These are phyloP conservation scores for Scheffersomyces amazonensis DNA, from an alignment of 805 yeast genomes.

Conservation along the genomic window DNA sequence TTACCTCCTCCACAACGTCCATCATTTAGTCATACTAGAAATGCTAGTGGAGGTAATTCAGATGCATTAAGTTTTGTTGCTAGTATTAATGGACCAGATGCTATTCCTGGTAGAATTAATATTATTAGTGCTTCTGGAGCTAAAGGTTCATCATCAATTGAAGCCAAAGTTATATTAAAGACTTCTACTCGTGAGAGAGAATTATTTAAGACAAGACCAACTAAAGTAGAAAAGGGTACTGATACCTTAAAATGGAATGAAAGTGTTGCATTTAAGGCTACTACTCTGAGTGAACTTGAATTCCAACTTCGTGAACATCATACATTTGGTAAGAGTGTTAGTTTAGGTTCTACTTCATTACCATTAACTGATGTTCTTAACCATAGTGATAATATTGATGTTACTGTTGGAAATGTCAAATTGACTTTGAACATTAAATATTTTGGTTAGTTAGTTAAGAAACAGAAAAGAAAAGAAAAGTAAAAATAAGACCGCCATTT, in stretches of 20 bases:
- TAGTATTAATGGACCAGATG: constrained; percentile 29
- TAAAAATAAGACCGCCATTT: no score
- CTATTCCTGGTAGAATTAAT: constrained; percentile 54
- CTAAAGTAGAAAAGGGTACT: constrained; percentile 42
- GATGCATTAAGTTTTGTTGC: constrained; percentile 35
- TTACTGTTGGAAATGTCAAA: constrained; percentile 36
- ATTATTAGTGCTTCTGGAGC: constrained; percentile 48
- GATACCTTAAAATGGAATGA: constrained; percentile 60
- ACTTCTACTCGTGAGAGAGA: constrained; percentile 49
- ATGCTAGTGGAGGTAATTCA: constrained; percentile 20
- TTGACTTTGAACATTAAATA: constrained; percentile 40
- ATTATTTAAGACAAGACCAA: constrained; percentile 60
- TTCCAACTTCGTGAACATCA: constrained; percentile 67
- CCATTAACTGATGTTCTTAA: constrained; percentile 49
- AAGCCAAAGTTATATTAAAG: constrained; percentile 53
- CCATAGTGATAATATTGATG: constrained; percentile 36
- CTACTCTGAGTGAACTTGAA: constrained; percentile 55
- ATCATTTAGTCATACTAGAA: constrained; percentile 16
- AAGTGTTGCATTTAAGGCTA: constrained; percentile 62
- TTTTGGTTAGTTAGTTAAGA: constrained; percentile 7
- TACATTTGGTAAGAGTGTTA: constrained; percentile 66
- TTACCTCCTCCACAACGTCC: constrained; percentile 42
- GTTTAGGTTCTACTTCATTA: constrained; percentile 58
- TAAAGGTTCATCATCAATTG: constrained; percentile 31
- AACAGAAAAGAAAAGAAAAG: no score